Evolutionary conservation across 2,329 filamentous ascomycete genomes (phyloP), one percentile per base, ranked within the genome.

Genomic region (Nothopassalora personata): DNA sequence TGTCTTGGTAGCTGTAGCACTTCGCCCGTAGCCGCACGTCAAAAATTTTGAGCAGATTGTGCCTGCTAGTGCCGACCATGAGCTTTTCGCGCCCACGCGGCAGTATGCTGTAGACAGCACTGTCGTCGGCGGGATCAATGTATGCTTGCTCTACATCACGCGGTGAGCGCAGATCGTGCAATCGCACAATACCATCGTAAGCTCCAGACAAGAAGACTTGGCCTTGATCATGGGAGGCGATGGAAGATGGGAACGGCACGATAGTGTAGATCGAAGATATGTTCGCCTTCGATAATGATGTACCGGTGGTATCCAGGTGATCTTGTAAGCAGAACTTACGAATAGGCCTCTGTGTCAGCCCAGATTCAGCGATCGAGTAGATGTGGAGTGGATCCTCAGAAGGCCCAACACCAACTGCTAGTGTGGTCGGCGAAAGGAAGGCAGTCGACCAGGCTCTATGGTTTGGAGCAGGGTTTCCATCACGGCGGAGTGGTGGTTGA

Each of bases 1-100:
- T 54, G n/a, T 73, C 64, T 19, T 73, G 64, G 51, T 70, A 70
- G 57, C 56, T 63, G 60, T 72, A 72, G 57, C 65, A 65, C 50
- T 69, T 70, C 1, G 67, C 64, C 8, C 69, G 69, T 66, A 84
- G 75, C 27, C 85, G 82, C 47, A 87, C 68, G 64, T 88, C 84
- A 63, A 85, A 87, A 4, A 86, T 74, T 64, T 86, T 86, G 48
- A 87, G 72, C 53, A 86, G 75, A 48, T 78, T 80, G 68, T 86
- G 81, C 52, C 80, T 77, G 3, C 80, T 79, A 1, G 80, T 79
- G 27, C 85, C 85, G 10, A 80, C 81, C 8, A 86, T 68, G 56
- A 87, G 79, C 2, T 79, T 76, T 64, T 86, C 80, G 19, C 79
- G 77, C 1, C 82, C 82, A 53, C 85, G 79, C 0, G 80, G 73